Percentiles rank a stretch among this genome's conserved stretches.
phyloP scores from a whole-genome alignment of 2,329 filamentous ascomycete genomes.

The Fusarium chlamydosporum region DNA sequence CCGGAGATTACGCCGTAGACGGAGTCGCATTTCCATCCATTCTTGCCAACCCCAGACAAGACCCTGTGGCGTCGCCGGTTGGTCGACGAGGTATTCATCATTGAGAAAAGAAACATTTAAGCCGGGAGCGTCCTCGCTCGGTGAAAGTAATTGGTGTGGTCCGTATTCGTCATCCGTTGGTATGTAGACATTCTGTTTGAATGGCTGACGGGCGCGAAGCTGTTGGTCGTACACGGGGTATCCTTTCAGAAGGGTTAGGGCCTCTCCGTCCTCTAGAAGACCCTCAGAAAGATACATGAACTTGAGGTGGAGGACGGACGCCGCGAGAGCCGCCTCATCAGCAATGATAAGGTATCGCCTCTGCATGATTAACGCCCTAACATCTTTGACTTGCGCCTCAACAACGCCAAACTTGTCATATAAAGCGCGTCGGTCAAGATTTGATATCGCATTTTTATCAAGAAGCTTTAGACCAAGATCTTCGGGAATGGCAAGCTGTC shows the following conservation, averaged over 20 bases:
- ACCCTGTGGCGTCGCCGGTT: slow-evolving; percentile 22
- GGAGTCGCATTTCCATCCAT: slow-evolving; percentile 33
- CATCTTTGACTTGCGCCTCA: slow-evolving; percentile 20
- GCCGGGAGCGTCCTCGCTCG: background rate
- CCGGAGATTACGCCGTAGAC: slow-evolving; percentile 17
- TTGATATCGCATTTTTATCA: slow-evolving; percentile 13
- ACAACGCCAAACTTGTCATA: slow-evolving; percentile 38
- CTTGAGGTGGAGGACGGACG: slow-evolving; percentile 27
- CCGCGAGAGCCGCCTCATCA: background rate
- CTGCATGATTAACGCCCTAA: slow-evolving; percentile 24
- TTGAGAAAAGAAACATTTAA: slow-evolving; percentile 22
- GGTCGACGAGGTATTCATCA: slow-evolving; percentile 12
- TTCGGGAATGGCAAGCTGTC: slow-evolving; percentile 22
- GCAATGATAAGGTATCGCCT: background rate
- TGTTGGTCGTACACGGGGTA: slow-evolving; percentile 24
- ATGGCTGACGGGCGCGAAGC: background rate
- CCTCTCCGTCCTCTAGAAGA: background rate
- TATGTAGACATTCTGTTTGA: slow-evolving; percentile 29
- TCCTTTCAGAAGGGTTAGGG: background rate
- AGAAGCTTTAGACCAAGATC: slow-evolving; percentile 32
- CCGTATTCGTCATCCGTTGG: slow-evolving; percentile 27
- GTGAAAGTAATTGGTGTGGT: slow-evolving; percentile 20
- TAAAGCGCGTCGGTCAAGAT: slow-evolving; percentile 26
- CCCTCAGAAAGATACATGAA: slow-evolving; percentile 43
- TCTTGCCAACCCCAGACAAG: slow-evolving; percentile 16